Base-by-base conservation (phyloP, 345 rosid species). In the Gossypium longicalyx region DNA sequence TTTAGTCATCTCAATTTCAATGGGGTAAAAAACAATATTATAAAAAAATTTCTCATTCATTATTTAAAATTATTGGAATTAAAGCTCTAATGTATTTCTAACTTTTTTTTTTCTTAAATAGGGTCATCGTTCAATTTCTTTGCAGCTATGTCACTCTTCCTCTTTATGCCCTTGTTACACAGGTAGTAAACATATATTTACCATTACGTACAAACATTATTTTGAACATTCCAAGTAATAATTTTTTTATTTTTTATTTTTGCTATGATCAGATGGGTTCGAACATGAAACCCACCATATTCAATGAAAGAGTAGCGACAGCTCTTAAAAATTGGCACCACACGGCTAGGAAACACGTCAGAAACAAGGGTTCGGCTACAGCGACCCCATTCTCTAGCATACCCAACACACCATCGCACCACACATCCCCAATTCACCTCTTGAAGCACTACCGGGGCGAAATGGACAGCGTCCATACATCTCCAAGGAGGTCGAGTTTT, bases 101-200 rank as follows among this genome's bases (percentile, higher is more conserved):
- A 75, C 27, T 23, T 52, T 16, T 0, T n/a, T 5, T 15, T 15
- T 60, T 67, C 72, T 64, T 8, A 56, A 43, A 22, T 85, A 95
- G 99, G 88, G 80, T 91, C 67, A 7, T 91, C 38, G 85, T 93
- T 58, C 99, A 95, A 82, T 47, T 93, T 70, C 83, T 95, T 2
- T 93, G 98, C 88, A 95, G 99, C 77, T 93, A 95, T 13, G 92
- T 93, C 74, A 95, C 98, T 43, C 97, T 95, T 53, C 99, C 99
- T 71, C 89, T 95, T 0, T 89, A 95, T 56, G 99, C 99, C 53
- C 87, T 93, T 1, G 99, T 95, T 11, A 95, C 97, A 51, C 99
- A 90, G 85, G 94, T 90, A 80, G 68, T 13, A 9, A 9, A 2
- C 12, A 12, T n/a, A 44, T 53, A 16, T 52, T 45, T 5, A 25